phyloP scores from a whole-genome alignment of 106 monocot species.

The Dioscorea alata region DNA sequence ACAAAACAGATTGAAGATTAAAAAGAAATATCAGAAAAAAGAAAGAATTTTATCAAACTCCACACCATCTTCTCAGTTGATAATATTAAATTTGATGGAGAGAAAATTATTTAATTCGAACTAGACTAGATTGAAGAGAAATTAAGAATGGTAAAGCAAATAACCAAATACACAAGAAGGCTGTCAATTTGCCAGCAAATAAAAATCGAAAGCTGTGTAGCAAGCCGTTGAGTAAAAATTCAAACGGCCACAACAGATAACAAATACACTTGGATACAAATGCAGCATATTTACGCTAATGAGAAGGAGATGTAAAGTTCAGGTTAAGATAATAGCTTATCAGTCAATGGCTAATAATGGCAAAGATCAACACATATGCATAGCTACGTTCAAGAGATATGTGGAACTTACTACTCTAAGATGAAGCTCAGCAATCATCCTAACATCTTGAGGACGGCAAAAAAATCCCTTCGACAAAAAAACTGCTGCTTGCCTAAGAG shows the following conservation, averaged over 20 bases:
- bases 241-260: too few species aligned
- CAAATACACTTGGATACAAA: too few species aligned
- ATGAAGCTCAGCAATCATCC: constrained; percentile 71
- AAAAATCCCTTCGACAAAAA: constrained; percentile 86
- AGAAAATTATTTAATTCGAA: too few species aligned
- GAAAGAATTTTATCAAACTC: too few species aligned
- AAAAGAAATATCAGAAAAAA: too few species aligned
- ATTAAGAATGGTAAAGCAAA: not conserved
- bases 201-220: too few species aligned
- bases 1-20: too few species aligned
- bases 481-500: constrained; percentile 70
- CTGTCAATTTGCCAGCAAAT: too few species aligned
- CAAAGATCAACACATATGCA: not conserved
- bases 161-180: not conserved
- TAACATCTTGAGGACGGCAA: constrained; percentile 82
- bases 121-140: not conserved
- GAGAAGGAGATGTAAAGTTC: not conserved
- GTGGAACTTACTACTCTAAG: constrained; percentile 73
- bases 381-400: not conserved
- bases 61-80: too few species aligned
- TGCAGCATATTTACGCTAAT: not conserved
- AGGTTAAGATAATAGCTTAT: too few species aligned
- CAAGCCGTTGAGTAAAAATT: too few species aligned
- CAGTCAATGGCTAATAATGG: not conserved
- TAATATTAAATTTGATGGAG: too few species aligned